Conservation (phyloP, 805 yeast genomes). For the Candida morakotiae region DNA sequence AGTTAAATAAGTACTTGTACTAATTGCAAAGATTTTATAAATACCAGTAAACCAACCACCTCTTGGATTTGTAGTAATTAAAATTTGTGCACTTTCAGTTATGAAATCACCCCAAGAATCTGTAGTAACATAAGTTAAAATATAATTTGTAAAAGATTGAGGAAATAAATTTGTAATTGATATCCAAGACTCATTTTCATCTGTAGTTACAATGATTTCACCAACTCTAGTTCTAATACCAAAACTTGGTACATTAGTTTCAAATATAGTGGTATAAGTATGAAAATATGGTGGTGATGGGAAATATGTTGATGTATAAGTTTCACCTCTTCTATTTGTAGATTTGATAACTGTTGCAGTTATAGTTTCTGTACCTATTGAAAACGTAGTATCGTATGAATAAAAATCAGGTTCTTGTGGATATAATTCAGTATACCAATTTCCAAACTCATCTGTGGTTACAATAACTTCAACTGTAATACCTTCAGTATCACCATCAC, state of each 20-base stretch:
- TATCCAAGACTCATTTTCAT: neutral
- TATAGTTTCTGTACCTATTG: constrained; percentile 46
- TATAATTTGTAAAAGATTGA: neutral
- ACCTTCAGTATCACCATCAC: neutral
- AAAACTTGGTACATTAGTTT: neutral
- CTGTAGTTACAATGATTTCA: neutral
- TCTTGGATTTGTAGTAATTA: neutral
- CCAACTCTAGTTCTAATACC: neutral
- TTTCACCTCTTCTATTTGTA: constrained; percentile 61
- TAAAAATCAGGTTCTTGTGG: neutral
- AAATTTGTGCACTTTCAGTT: neutral
- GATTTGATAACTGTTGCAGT: constrained; percentile 46
- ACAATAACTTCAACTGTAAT: neutral
- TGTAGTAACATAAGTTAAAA: neutral
- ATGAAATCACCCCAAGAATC: neutral
- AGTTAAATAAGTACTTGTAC: neutral
- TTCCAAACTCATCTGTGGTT: neutral
- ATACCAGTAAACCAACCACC: neutral
- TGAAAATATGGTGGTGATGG: constrained; percentile 14
- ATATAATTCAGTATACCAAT: neutral
- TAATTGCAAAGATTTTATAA: neutral
- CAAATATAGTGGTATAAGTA: constrained; percentile 28
- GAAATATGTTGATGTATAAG: constrained; percentile 33
- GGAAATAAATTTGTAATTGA: neutral
- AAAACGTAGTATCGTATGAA: constrained; percentile 17